These are phyloP conservation scores for Salix brachista DNA, from an alignment of 345 rosid genomes.

Conservation along the genomic window DNA sequence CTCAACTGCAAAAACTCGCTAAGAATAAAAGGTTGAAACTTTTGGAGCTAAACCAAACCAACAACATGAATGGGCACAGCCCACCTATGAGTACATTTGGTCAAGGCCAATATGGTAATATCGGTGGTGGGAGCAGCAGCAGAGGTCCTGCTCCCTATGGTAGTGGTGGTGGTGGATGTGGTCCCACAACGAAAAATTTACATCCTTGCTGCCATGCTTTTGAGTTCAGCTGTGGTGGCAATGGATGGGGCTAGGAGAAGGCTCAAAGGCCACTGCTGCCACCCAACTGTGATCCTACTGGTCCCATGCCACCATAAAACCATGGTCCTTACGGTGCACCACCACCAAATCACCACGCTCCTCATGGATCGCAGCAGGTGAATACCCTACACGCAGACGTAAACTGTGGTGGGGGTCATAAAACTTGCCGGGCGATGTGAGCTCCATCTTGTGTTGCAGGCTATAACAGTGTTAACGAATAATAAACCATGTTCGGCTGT, in stretches of 20 bases:
- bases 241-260: not conserved
- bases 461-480: not conserved
- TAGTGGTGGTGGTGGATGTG: not conserved
- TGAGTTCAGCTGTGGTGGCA: not conserved
- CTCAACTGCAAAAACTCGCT: not conserved
- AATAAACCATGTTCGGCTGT: not conserved
- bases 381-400: not conserved
- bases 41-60: not conserved
- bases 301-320: too few relatives aligned
- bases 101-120: not conserved
- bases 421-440: not conserved
- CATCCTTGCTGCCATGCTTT: not conserved
- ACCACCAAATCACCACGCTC: not conserved
- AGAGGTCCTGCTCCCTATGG: not conserved
- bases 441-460: not conserved
- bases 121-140: not conserved
- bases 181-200: not conserved
- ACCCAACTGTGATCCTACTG: not conserved
- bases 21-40: not conserved
- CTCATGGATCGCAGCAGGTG: not conserved
- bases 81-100: not conserved
- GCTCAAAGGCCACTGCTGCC: not conserved
- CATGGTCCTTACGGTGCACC: too few relatives aligned
- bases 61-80: not conserved
- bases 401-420: too few relatives aligned